These are phyloP conservation scores for Dictyophora rubrovolvata DNA, from an alignment of 768 basidiomycete species.

Conservation along the genomic window DNA sequence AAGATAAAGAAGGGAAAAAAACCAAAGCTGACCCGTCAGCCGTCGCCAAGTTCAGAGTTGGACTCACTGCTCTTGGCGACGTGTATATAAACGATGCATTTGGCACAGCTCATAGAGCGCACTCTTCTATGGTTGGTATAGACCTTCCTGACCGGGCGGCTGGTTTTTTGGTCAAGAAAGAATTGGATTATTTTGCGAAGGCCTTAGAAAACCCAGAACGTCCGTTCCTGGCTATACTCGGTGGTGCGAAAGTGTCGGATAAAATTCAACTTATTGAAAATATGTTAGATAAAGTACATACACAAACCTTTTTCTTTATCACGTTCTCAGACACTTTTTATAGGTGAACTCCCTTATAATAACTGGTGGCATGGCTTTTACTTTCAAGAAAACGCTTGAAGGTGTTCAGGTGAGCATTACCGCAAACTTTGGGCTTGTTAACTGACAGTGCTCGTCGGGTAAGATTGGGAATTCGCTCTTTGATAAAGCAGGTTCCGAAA, in stretches of 20 bases:
- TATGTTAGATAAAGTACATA: slow-evolving; percentile 86
- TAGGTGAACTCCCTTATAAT: slow-evolving; percentile 94
- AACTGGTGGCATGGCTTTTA: slow-evolving; percentile 98
- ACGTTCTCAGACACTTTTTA: slow-evolving; percentile 1
- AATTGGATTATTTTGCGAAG: slow-evolving; percentile 97
- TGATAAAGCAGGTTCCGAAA: slow-evolving; percentile 78
- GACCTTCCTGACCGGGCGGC: slow-evolving; percentile 86
- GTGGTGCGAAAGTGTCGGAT: slow-evolving; percentile 97
- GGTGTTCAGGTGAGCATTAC: slow-evolving; percentile 47
- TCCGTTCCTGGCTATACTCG: slow-evolving; percentile 96
- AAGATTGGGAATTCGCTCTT: slow-evolving; percentile 95
- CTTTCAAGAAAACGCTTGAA: slow-evolving; percentile 93
- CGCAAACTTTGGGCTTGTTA: background rate
- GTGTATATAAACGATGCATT: slow-evolving; percentile 99
- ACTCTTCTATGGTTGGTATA: slow-evolving; percentile 98
- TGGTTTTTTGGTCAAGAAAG: slow-evolving; percentile 96
- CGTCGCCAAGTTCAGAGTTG: slow-evolving; percentile 76
- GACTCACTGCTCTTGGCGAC: slow-evolving; percentile 85
- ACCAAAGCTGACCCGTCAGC: slow-evolving; percentile 80
- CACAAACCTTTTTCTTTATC: background rate
- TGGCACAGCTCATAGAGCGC: slow-evolving; percentile 95
- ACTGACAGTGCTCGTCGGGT: background rate
- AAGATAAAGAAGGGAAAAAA: slow-evolving; percentile 91
- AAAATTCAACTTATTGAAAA: slow-evolving; percentile 99
- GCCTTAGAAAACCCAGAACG: slow-evolving; percentile 89